phyloP scores from a whole-genome alignment of 31 red algal genomes.

The Pterothamnion heteromorphum region DNA sequence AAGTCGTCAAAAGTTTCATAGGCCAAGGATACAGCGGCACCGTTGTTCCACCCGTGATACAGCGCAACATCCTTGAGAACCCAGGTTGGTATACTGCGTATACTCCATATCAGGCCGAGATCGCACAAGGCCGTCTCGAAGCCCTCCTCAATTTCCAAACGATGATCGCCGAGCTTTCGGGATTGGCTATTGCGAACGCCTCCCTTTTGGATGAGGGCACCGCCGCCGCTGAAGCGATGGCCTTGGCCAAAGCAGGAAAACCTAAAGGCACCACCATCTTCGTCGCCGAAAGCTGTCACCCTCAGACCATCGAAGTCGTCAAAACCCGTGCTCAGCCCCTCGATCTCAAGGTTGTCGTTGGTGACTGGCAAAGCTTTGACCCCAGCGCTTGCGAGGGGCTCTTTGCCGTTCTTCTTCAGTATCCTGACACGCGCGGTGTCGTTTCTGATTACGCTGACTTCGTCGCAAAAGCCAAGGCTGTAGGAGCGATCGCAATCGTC shows the following conservation, averaged over 20 bases:
- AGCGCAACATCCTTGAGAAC: constrained; percentile 93
- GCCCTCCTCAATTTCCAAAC: constrained; percentile 99
- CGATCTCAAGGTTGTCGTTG: constrained; percentile 80
- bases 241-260: constrained; percentile 74
- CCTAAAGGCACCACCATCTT: constrained; percentile 75
- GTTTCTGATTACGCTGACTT: constrained; percentile 69
- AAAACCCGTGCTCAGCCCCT: constrained; percentile 84
- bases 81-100: constrained; percentile 99
- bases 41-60: constrained; percentile 79
- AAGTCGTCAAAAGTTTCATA: constrained; percentile 86
- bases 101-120: constrained; percentile 99
- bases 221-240: constrained; percentile 98
- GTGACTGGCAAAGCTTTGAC: constrained; percentile 63
- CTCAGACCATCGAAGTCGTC: constrained; percentile 86
- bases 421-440: constrained; percentile 85
- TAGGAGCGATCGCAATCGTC: constrained; percentile 81
- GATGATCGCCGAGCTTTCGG: constrained; percentile 96
- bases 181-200: constrained; percentile 90
- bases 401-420: constrained; percentile 85
- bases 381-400: constrained; percentile 52
- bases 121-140: constrained; percentile 95
- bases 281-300: constrained; percentile 75
- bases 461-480: constrained; percentile 54
- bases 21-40: constrained; percentile 99
- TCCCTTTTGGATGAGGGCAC: constrained; percentile 97